Evolutionary conservation across 75 land plant genomes (phyloP), one percentile per base, ranked within the genome.

Genomic region (Cupressus sempervirens): DNA sequence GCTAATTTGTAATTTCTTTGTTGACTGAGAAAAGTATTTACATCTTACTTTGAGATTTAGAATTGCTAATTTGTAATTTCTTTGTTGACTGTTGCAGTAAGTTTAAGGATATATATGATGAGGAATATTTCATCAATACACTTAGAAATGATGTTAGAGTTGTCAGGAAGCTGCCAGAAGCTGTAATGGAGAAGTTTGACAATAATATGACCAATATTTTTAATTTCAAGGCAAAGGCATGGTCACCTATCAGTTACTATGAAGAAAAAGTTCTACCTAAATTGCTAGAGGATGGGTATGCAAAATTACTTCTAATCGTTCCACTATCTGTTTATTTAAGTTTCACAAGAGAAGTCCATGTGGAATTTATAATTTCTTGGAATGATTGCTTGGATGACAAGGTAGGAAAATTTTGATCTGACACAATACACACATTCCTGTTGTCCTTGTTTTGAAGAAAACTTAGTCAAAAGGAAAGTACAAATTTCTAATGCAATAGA

Each of bases 71-170:
- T 38, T 76, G 11, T 43, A 23, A 8, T n/a, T 43, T 79, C n/a
- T n/a, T 79, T 41, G n/a, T 79, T 79, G 43, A 79, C 26, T 85
- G 38, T 32, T 89, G 65, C 97, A 98, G 99, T 92, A 94, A 90
- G 70, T 98, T 98, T 81, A 91, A 85, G 43, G 97, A 98, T 58
- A 98, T 98, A 38, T 98, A 93, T 88, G 98, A 98, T 90, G 97
- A 96, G 50, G 94, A 96, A 0, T 88, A 92, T 89, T 98, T 98
- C 85, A 86, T 96, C 30, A 40, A 84, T 62, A 86, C 94, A 20
- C 86, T 98, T 68, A 74, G 88, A 83, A 88, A 88, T 85, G 92
- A 93, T 82, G 99, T 98, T 10, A 90, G 91, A 85, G 88, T 98
- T 40, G 91, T 98, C 52, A 88, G 85, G 29, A 86, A 90, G 84